Base-by-base conservation (phyloP, 2,329 filamentous ascomycete species). In the Monosporascus sp. region DNA sequence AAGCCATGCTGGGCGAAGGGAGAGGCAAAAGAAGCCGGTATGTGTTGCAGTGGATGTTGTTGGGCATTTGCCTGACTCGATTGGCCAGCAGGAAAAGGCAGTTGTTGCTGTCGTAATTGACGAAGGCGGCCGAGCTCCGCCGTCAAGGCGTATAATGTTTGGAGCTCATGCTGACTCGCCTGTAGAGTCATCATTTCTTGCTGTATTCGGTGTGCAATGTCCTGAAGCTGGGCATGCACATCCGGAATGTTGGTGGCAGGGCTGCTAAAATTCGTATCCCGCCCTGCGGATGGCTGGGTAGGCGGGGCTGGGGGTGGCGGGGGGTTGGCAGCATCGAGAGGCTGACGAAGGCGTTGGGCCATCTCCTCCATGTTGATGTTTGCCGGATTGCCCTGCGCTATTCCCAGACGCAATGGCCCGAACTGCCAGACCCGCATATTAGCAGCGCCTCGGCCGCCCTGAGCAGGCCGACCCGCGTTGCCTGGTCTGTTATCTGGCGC, bases 331-430 rank as follows among this genome's bases (percentile, higher is more conserved):
- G 55, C 68, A 37, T 70, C 66, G 3, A 65, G 68, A 5, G 72
- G 74, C 20, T 76, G 63, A 26, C 81, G 82, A 60, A 89, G 76
- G 55, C 82, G 82, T 55, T 86, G 82, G 5, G 82, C 85, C 59
- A 90, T 74, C 58, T 89, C 85, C 52, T 84, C 79, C 37, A 89
- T 78, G 54, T 89, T 79, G 38, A 89, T 78, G 54, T 89, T 82
- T 20, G 79, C 74, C 4, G 67, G 76, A 69, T 70, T 86, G 68
- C 70, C 87, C 75, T 89, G 85, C n/a, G 86, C 89, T 61, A 93
- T 89, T 0, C 87, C 89, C 22, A 94, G 74, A 28, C 88, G 78
- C 35, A 94, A 74, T 2, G 89, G 89, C 1, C 89, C 89, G 47
- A 94, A 72, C 60, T 89, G 87, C 62, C 87, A 85, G 52, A 89